Percentiles rank a stretch among this genome's conserved stretches.
Evolutionary conservation across 2,329 filamentous ascomycete species (phyloP).

Genomic region (Ilyonectria destructans): DNA sequence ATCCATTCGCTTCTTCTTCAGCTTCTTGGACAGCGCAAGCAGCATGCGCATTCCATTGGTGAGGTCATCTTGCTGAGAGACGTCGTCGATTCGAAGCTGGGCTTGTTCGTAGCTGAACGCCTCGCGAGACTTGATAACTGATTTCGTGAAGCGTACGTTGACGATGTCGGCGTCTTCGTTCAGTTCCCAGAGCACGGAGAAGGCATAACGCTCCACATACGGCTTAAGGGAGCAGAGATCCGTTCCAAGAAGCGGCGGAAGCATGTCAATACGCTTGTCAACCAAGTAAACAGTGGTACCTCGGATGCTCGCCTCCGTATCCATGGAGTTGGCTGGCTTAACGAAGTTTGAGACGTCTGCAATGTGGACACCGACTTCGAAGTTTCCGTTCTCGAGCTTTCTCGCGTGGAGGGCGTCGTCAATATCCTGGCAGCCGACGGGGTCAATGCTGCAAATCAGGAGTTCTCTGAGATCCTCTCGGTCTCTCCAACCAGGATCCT

Average conservation of each 20-base stretch:
- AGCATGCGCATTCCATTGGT: conserved; percentile 91
- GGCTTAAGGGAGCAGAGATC: conserved; percentile 97
- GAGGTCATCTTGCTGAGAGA: conserved; percentile 88
- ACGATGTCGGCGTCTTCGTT: conserved; percentile 89
- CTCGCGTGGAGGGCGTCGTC: conserved; percentile 96
- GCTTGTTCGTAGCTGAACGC: conserved; percentile 99
- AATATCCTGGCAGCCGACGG: conserved; percentile 96
- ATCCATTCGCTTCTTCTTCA: conserved; percentile 96
- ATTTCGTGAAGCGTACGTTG: conserved; percentile 92
- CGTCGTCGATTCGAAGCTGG: conserved; percentile 93
- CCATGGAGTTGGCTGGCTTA: conserved; percentile 97
- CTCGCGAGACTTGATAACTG: conserved; percentile 95
- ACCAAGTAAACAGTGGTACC: conserved; percentile 98
- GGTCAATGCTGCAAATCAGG: conserved; percentile 97
- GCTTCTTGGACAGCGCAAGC: conserved; percentile 90
- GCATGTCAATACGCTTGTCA: conserved; percentile 99
- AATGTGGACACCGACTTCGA: conserved; percentile 97
- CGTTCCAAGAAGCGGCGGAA: conserved; percentile 95
- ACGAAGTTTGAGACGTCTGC: conserved; percentile 99
- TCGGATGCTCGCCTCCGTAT: conserved; percentile 91
- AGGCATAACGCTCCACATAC: conserved; percentile 94
- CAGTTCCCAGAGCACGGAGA: conserved; percentile 92
- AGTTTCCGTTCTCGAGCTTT: conserved; percentile 90
- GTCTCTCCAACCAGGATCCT: conserved; percentile 90
- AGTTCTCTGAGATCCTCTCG: conserved; percentile 88